These are phyloP conservation scores for Solidago caesia DNA, from an alignment of 129 eudicot genomes.

Conservation along the genomic window DNA sequence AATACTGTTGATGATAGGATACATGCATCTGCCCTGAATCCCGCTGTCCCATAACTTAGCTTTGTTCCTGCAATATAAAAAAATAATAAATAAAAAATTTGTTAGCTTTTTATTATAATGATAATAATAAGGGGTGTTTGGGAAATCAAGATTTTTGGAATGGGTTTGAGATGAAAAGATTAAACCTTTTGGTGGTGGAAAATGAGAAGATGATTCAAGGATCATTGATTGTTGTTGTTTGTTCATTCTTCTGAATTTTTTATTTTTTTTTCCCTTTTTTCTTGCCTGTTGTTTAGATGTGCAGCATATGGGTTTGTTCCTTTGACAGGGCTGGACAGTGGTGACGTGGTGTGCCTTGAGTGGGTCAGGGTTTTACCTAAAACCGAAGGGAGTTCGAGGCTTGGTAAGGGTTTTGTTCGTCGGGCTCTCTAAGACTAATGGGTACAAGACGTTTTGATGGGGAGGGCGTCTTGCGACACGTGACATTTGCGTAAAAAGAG, in stretches of 20 bases:
- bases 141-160: neutral
- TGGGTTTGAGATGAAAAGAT: neutral
- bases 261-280: no score
- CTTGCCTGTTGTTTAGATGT: no score
- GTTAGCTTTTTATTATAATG: neutral
- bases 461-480: no score
- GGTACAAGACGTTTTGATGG: no score
- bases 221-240: constrained; percentile 33
- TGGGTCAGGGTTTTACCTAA: no score
- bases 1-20: constrained; percentile 65
- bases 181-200: constrained; percentile 48
- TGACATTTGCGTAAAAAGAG: no score
- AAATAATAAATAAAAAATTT: neutral
- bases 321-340: no score
- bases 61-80: constrained; percentile 42
- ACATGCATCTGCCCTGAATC: constrained; percentile 81
- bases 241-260: neutral
- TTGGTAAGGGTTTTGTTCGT: no score
- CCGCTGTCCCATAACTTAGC: constrained; percentile 83
- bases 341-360: no score
- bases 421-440: no score
- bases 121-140: neutral
- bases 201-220: constrained; percentile 38
- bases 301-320: no score
- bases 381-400: no score